phyloP scores from a whole-genome alignment of 2,329 filamentous ascomycete genomes.

The Rasamsonia emersonii region DNA sequence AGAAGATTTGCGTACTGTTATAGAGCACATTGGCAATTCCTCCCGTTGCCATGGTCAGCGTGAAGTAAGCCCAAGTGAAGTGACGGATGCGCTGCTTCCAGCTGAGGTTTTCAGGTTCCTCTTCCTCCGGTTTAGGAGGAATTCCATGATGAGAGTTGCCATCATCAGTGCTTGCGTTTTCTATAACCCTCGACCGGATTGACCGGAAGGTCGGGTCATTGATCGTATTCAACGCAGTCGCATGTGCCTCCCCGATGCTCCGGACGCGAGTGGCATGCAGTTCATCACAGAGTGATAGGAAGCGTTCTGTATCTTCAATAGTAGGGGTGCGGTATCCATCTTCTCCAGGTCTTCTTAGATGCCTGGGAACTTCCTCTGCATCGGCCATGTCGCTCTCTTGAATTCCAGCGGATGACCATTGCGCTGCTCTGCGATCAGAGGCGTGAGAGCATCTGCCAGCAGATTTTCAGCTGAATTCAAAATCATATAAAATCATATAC shows the following conservation, averaged over 20 bases:
- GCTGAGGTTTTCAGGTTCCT: slow-evolving; percentile 23
- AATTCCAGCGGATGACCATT: too few relatives aligned
- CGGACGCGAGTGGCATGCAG: slow-evolving; percentile 9
- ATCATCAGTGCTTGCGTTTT: too few relatives aligned
- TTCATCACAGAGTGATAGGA: slow-evolving; percentile 7
- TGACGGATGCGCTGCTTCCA: slow-evolving; percentile 52
- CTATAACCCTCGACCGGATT: too few relatives aligned
- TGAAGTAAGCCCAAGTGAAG: slow-evolving; percentile 73
- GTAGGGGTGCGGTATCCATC: slow-evolving; percentile 39
- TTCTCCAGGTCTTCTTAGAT: slow-evolving; percentile 30
- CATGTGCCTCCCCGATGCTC: slow-evolving; percentile 17
- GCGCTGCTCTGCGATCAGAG: too few relatives aligned
- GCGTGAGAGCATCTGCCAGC: too few relatives aligned
- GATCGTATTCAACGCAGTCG: slow-evolving; percentile 20
- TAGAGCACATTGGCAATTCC: slow-evolving; percentile 53
- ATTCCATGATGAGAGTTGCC: too few relatives aligned
- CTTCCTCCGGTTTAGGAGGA: too few relatives aligned
- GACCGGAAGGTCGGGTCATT: too few relatives aligned
- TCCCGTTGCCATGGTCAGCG: slow-evolving; percentile 56
- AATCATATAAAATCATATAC: too few relatives aligned
- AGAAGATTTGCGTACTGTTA: slow-evolving; percentile 39
- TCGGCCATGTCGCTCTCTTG: slow-evolving; percentile 4
- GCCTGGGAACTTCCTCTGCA: slow-evolving; percentile 16
- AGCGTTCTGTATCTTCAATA: slow-evolving; percentile 33
- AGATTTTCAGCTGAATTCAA: too few relatives aligned